Evolutionary conservation across 371 early-diverging fungal genomes (phyloP), one percentile per base, ranked within the genome.

Genomic region (Fennellomyces sp.): DNA sequence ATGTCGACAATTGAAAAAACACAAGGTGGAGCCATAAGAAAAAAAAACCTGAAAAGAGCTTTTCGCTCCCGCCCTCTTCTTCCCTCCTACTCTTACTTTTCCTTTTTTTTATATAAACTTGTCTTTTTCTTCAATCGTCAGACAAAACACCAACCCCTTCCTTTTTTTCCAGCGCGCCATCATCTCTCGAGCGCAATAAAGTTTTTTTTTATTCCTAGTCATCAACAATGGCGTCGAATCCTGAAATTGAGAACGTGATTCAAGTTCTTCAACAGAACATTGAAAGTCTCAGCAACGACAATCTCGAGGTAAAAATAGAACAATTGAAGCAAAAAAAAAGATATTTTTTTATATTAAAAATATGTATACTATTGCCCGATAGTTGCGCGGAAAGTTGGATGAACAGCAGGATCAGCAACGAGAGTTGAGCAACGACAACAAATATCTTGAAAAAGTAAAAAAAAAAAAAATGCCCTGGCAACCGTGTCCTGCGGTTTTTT

Each of bases 391-490:
- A 54, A 61, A 71, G 36, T 50, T 73, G 8, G 76, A 79, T 41
- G 66, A 67, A 55, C 60, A 56, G 23, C 58, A 41, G n/a, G 65
- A 58, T 35, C 69, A 68, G 41, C 68, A 68, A 47, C 65, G 57
- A 47, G 71, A 66, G 26, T 36, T 73, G 38, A 55, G 50, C 27
- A 71, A 64, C 28, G 73, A 75, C 29, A 69, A 73, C 48, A 68
- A 71, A 12, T 79, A 79, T 62, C 61, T 79, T n/a, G 63, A 65
- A 62, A 71, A 75, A 56, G 79, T 72, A 65, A 54, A n/a, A n/a
- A n/a, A n/a, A n/a, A n/a, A n/a, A n/a, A n/a, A n/a, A n/a, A n/a
- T n/a, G n/a, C n/a, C n/a, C n/a, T n/a, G n/a, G n/a, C n/a, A n/a
- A n/a, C n/a, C n/a, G n/a, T n/a, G n/a, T n/a, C 39, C 5, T 39